These are phyloP conservation scores for Eucalyptus regnans DNA, from an alignment of 345 rosid genomes.

Conservation along the genomic window DNA sequence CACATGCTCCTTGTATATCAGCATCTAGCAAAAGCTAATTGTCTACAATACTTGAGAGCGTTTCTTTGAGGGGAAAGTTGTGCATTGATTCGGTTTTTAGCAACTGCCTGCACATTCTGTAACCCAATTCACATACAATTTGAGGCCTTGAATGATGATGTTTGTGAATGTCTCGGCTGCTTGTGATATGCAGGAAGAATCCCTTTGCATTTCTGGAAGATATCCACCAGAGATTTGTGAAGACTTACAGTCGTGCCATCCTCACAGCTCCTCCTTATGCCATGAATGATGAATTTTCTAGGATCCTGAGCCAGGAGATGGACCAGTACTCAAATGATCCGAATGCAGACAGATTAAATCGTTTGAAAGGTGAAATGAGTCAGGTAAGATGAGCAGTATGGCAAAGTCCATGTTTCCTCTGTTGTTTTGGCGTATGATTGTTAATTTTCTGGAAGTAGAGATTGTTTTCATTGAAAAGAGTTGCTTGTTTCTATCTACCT, in stretches of 20 bases:
- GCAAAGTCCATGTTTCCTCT: neutral
- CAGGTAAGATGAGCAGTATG: conserved; percentile 5
- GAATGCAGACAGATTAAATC: conserved; percentile 24
- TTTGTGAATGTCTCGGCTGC: neutral
- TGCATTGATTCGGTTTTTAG: neutral
- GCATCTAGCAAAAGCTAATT: neutral
- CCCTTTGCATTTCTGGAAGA: conserved; percentile 36
- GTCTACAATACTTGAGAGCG: neutral
- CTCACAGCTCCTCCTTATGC: conserved; percentile 32
- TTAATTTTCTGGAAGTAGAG: neutral
- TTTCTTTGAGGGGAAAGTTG: neutral
- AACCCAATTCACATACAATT: neutral
- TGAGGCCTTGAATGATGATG: neutral
- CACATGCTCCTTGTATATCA: neutral
- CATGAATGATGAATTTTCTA: conserved; percentile 47
- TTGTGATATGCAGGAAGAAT: conserved; percentile 20
- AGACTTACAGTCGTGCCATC: conserved; percentile 18
- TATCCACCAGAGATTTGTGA: conserved; percentile 25
- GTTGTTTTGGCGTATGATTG: neutral
- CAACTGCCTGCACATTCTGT: neutral
- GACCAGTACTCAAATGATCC: conserved; percentile 28
- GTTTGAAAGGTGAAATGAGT: conserved; percentile 43
- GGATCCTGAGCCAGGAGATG: conserved; percentile 36
- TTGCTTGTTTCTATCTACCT: neutral
- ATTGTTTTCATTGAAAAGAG: neutral